phyloP scores from a whole-genome alignment of 192 early-diverging fungal species.

The Allomyces macrogynus region DNA sequence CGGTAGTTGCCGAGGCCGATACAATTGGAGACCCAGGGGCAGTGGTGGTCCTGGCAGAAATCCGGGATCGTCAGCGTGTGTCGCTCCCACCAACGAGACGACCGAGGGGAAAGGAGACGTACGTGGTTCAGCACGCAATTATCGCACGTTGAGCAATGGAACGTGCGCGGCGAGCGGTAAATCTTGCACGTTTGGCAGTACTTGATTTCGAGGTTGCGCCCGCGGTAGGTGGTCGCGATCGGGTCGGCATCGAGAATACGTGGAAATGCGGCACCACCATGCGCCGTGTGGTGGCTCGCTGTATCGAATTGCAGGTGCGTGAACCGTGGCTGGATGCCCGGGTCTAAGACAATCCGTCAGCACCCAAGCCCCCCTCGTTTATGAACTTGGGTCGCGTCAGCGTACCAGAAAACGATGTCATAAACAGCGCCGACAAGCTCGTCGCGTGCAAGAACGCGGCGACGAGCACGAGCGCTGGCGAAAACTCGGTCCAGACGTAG shows the following conservation, averaged over 20 bases:
- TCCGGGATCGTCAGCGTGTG: slow-evolving; percentile 12
- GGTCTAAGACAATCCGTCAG: too few relatives aligned
- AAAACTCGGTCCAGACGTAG: too few relatives aligned
- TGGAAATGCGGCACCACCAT: not conserved
- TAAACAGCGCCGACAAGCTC: too few relatives aligned
- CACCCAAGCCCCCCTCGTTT: too few relatives aligned
- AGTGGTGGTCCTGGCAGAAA: slow-evolving; percentile 63
- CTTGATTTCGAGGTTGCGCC: slow-evolving; percentile 43
- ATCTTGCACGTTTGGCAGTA: slow-evolving; percentile 80
- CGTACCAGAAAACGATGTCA: too few relatives aligned
- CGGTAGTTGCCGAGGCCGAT: slow-evolving; percentile 66
- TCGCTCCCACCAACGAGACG: too few relatives aligned
- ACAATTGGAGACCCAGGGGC: slow-evolving; percentile 87
- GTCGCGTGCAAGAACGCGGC: too few relatives aligned
- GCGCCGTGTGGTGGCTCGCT: not conserved
- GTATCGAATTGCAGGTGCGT: not conserved
- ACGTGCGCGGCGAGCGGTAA: slow-evolving; percentile 68
- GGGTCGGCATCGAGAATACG: not conserved
- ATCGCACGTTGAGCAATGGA: slow-evolving; percentile 73
- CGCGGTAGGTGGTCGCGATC: slow-evolving; percentile 11
- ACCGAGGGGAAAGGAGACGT: slow-evolving; percentile 2
- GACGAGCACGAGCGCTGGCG: too few relatives aligned
- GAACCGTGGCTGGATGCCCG: not conserved
- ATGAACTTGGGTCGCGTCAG: too few relatives aligned
- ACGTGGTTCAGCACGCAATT: slow-evolving; percentile 58